Base-by-base conservation (phyloP, 352 stramenopile genomes). In the Pythium aphanidermatum region DNA sequence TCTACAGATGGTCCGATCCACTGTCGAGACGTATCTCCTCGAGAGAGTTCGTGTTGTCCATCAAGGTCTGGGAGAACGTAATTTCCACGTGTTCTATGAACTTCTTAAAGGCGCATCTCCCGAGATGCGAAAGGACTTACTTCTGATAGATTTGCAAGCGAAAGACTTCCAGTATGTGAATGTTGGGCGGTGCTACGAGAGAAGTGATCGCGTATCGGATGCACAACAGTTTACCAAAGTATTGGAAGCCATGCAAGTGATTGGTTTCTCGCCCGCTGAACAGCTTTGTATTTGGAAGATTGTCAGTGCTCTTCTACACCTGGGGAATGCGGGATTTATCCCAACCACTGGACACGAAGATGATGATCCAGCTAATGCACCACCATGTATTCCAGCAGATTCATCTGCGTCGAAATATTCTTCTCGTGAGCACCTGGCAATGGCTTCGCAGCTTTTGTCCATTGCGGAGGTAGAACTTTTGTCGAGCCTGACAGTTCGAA, bases 41-140 rank as follows among this genome's bases (percentile, higher is more conserved):
- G 93, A 98, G 64, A 97, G 97, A 54, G 85, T 95, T 34, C 78
- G 86, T 27, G 65, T 95, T 25, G 64, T 92, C n/a, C 78, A 78
- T 29, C 81, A 92, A 55, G 71, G 68, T 7, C 46, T 63, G 4
- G 74, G 72, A 13, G 82, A 93, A 45, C 75, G 82, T 19, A 90
- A 88, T 51, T 93, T 83, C 42, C 82, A 93, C 55, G 56, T 87
- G 21, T 89, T 93, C 52, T 93, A 91, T 39, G 71, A 90, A 27
- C 58, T 93, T 12, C 50, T 91, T 17, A 65, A 66, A 24, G 70
- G 70, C 56, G 73, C 68, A 46, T 55, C 72, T 60, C 60, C 61
- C 12, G 32, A 52, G 59, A 58, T 70, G 52, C 67, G 85, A 63
- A 46, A 42, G 9, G 21, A 70, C 23, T 51, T 83, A 36, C 53